phyloP scores from a whole-genome alignment of 1,284 basidiomycete species.

The Trichosporon faecale region DNA sequence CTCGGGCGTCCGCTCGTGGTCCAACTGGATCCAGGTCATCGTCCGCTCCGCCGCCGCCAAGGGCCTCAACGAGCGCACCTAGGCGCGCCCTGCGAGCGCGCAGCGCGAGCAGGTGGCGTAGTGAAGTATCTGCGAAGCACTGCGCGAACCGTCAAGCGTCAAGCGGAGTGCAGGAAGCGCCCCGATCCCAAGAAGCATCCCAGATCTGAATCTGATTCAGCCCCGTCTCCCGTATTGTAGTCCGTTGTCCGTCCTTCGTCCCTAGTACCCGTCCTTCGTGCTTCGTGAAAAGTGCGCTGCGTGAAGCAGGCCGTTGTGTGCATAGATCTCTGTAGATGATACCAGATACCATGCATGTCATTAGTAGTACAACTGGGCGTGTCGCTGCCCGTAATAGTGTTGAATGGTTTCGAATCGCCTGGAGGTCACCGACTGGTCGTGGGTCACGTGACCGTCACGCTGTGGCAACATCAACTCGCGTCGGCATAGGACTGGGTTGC shows the following conservation, averaged over 20 bases:
- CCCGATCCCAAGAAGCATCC: neutral
- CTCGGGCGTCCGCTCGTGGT: slow-evolving; percentile 6
- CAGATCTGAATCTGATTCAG: neutral
- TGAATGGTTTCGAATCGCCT: too few relatives aligned
- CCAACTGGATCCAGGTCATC: slow-evolving; percentile 12
- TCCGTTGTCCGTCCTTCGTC: neutral
- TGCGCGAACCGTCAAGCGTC: too few relatives aligned
- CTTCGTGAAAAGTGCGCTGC: too few relatives aligned
- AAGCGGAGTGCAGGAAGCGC: too few relatives aligned
- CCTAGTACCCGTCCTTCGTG: too few relatives aligned
- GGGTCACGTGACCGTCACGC: too few relatives aligned
- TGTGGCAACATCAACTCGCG: too few relatives aligned
- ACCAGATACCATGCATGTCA: slow-evolving; percentile 11
- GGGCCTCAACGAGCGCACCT: neutral
- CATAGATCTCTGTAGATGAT: slow-evolving; percentile 5
- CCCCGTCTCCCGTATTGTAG: neutral
- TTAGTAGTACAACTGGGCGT: slow-evolving; percentile 4
- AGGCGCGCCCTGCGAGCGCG: neutral
- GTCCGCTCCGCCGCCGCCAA: slow-evolving; percentile 2
- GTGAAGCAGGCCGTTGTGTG: neutral
- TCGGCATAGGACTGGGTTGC: too few relatives aligned
- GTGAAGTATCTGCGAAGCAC: too few relatives aligned
- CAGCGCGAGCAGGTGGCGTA: neutral
- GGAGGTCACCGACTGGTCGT: too few relatives aligned
- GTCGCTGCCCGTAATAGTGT: too few relatives aligned